phyloP scores from a whole-genome alignment of 306 rosid species.

The Vigna trinervia region DNA sequence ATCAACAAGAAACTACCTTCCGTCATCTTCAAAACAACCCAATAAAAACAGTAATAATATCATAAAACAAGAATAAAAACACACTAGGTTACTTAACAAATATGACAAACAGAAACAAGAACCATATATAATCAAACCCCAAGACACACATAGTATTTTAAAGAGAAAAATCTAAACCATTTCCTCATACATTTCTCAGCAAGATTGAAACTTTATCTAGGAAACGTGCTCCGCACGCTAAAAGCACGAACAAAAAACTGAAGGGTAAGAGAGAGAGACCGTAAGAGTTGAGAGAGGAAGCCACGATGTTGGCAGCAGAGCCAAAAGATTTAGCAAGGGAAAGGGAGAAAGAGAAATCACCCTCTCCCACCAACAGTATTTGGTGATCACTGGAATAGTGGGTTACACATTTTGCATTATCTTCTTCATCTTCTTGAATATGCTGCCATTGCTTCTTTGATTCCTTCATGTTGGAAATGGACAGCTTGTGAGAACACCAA shows the following conservation, averaged over 20 bases:
- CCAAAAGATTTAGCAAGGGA: constrained; percentile 53
- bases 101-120: neutral
- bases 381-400: constrained; percentile 57
- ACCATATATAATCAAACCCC: neutral
- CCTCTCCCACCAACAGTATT: constrained; percentile 64
- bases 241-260: neutral
- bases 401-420: constrained; percentile 43
- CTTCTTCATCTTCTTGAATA: constrained; percentile 5
- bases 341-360: constrained; percentile 69
- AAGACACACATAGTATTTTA: neutral
- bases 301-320: constrained; percentile 55
- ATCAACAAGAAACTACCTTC: neutral
- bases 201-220: constrained; percentile 11
- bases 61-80: neutral
- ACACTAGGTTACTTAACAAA: neutral
- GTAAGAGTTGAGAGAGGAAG: constrained; percentile 55
- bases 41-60: neutral
- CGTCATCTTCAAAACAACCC: constrained; percentile 3
- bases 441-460: neutral
- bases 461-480: neutral
- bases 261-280: constrained; percentile 35
- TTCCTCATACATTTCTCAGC: neutral
- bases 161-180: neutral
- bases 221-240: neutral
- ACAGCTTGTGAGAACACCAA: neutral